A percentile compares a stretch with the other conserved stretches of the same genome.
Conservation (phyloP, 805 yeast species). For the Scheffersomyces ergatensis region DNA sequence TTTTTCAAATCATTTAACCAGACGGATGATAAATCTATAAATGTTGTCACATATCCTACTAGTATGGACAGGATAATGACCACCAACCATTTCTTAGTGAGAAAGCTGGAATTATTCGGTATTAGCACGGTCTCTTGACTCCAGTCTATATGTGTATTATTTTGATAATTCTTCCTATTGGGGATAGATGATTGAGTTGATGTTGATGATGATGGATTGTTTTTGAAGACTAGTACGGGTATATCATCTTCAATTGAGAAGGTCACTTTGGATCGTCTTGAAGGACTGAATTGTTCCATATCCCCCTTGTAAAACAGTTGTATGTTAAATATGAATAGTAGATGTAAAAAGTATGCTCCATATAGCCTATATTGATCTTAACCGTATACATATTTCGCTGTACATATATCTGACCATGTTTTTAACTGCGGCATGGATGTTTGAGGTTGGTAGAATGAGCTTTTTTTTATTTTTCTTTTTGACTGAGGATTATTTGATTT, state of each 20-base stretch:
- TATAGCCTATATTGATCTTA: no score
- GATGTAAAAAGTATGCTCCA: no score
- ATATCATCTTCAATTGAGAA: conserved; percentile 7
- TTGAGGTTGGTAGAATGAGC: no score
- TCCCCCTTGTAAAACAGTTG: no score
- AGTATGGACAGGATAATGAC: conserved; percentile 43
- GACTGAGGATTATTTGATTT: no score
- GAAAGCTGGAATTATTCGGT: conserved; percentile 10
- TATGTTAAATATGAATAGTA: no score
- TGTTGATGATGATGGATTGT: not conserved
- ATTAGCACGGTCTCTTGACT: conserved; percentile 35
- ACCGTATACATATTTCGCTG: no score
- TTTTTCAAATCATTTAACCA: conserved; percentile 51
- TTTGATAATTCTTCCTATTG: conserved; percentile 23
- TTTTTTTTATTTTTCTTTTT: no score
- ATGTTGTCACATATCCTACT: conserved; percentile 48
- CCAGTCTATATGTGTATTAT: conserved; percentile 53
- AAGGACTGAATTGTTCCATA: not conserved
- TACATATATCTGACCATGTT: no score
- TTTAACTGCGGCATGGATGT: no score
- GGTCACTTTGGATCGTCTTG: not conserved
- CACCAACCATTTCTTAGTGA: conserved; percentile 45
- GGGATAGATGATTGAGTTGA: not conserved
- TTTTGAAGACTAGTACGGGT: conserved; percentile 7
- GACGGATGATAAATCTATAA: conserved; percentile 48